Conservation (phyloP, 2,329 filamentous ascomycete genomes). For the Nemania serpens region DNA sequence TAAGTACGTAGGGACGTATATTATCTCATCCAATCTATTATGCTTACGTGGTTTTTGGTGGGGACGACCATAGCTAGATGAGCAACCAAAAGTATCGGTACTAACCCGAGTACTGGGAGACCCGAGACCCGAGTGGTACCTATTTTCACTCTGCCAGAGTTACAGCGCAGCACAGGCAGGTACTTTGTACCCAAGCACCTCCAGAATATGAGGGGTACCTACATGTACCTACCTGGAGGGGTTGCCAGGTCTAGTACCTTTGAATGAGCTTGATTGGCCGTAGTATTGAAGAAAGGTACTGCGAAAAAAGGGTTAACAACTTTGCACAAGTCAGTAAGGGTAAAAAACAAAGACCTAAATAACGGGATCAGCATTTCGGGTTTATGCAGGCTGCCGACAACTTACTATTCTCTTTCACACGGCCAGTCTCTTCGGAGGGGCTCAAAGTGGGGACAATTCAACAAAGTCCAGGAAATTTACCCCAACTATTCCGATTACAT, state of each 20-base stretch:
- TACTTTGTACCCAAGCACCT: too few relatives aligned
- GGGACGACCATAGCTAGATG: constrained; percentile 1
- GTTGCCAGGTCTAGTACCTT: constrained; percentile 17
- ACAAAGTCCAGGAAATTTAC: constrained; percentile 38
- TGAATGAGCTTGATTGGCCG: constrained; percentile 9
- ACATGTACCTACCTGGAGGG: not conserved
- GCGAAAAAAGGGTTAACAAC: not conserved
- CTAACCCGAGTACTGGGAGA: not conserved
- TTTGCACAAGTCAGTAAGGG: constrained; percentile 21
- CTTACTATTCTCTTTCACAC: constrained; percentile 14
- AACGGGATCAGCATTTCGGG: constrained; percentile 4
- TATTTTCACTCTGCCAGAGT: too few relatives aligned
- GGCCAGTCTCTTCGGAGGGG: constrained; percentile 8
- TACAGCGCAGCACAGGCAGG: too few relatives aligned
- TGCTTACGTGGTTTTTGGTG: constrained; percentile 30
- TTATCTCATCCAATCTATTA: constrained; percentile 23
- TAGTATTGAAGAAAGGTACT: constrained; percentile 18
- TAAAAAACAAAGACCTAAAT: constrained; percentile 5
- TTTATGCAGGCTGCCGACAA: constrained; percentile 19
- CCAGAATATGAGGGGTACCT: too few relatives aligned
- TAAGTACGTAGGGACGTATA: not conserved
- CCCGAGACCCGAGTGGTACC: too few relatives aligned
- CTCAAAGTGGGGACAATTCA: constrained; percentile 35
- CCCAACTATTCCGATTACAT: constrained; percentile 41
- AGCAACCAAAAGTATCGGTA: constrained; percentile 13